Conservation (phyloP, 2,329 filamentous ascomycete genomes). For the Penicillium decumbens region DNA sequence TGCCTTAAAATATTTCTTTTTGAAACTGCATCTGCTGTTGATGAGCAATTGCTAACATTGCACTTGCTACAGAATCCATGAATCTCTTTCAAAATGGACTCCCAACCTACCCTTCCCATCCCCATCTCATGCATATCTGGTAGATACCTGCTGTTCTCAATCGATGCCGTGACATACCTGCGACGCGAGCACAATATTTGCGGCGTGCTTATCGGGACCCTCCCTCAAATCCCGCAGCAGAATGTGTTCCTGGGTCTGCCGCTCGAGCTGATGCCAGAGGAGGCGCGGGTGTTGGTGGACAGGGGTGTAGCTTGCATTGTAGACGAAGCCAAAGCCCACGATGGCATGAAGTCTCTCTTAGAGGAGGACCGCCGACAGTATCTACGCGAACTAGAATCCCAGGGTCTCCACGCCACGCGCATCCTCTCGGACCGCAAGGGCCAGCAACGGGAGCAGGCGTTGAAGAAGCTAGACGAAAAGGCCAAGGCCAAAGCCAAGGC, state of each 20-base stretch:
- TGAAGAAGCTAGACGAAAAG: conserved; percentile 48
- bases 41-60: conserved; percentile 24
- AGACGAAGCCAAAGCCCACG: conserved; percentile 70
- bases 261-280: conserved; percentile 84
- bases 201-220: conserved; percentile 77
- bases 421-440: conserved; percentile 47
- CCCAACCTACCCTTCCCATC: conserved; percentile 53
- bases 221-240: conserved; percentile 89
- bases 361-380: conserved; percentile 59
- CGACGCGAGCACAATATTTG: conserved; percentile 78
- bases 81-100: conserved; percentile 29
- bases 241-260: conserved; percentile 90
- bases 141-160: conserved; percentile 85
- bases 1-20: conserved; percentile 7
- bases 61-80: conserved; percentile 19
- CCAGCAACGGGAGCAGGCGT: conserved; percentile 46
- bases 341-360: conserved; percentile 57
- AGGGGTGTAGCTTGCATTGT: conserved; percentile 72
- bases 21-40: conserved; percentile 2
- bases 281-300: conserved; percentile 75
- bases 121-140: conserved; percentile 76
- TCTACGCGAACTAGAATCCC: conserved; percentile 51
- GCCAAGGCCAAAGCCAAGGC: conserved; percentile 12
- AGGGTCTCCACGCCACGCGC: conserved; percentile 50
- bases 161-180: conserved; percentile 70